Conservation (phyloP, 768 basidiomycete species). For the Collybia sordida region DNA sequence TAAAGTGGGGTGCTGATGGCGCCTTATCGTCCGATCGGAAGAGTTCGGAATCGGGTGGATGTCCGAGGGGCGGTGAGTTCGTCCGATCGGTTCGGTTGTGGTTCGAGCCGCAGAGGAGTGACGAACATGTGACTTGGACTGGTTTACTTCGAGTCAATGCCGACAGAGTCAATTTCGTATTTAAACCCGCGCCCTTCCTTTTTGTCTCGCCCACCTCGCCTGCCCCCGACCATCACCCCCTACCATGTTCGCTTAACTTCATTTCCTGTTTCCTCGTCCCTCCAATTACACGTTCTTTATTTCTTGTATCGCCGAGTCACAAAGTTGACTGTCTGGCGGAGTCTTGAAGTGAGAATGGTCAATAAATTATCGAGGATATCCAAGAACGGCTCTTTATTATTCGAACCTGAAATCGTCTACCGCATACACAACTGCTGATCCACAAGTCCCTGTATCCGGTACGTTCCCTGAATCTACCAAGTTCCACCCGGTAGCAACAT, state of each 20-base stretch:
- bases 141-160: conserved; percentile 15
- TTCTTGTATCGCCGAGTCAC: conserved; percentile 32
- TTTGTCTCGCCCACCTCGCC: conserved; percentile 18
- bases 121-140: conserved; percentile 14
- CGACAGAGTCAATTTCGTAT: conserved; percentile 17
- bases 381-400: conserved; percentile 84
- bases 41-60: conserved; percentile 3
- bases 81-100: conserved; percentile 7
- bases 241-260: conserved; percentile 45
- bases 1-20: conserved; percentile 21
- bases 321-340: conserved; percentile 42
- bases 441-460: conserved; percentile 5
- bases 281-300: conserved; percentile 27
- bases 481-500: background rate
- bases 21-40: conserved; percentile 19
- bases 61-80: conserved; percentile 9
- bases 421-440: conserved; percentile 67
- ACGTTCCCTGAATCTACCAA: conserved; percentile 3
- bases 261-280: conserved; percentile 17
- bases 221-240: conserved; percentile 11
- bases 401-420: conserved; percentile 85
- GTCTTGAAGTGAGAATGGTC: conserved; percentile 61
- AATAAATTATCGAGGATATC: conserved; percentile 79
- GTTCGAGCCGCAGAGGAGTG: background rate
- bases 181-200: conserved; percentile 17